These are phyloP conservation scores for Pichia californica DNA, from an alignment of 805 yeast species.

Conservation along the genomic window DNA sequence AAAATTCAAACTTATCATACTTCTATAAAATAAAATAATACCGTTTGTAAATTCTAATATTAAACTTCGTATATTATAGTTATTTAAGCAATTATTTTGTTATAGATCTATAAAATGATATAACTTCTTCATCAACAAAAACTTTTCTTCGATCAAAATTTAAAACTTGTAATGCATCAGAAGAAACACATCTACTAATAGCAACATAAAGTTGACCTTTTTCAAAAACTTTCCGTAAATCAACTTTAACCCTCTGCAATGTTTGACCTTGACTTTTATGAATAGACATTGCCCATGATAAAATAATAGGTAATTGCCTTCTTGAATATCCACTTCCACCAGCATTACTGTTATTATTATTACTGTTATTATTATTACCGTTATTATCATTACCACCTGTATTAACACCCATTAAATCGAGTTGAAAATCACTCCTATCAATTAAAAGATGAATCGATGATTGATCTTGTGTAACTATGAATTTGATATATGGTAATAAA, in stretches of 20 bases:
- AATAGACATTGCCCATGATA: conserved; percentile 80
- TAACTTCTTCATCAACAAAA: conserved; percentile 54
- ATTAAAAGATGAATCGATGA: conserved; percentile 25
- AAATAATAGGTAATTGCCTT: conserved; percentile 58
- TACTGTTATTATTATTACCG: too few species aligned
- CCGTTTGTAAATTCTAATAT: too few species aligned
- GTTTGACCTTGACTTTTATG: conserved; percentile 88
- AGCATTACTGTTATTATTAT: too few species aligned
- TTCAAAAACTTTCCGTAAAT: conserved; percentile 60
- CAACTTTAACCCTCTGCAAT: conserved; percentile 61
- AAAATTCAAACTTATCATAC: too few species aligned
- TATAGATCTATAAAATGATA: conserved; percentile 45
- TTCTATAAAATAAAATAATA: too few species aligned
- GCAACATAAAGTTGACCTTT: conserved; percentile 86
- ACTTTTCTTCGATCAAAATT: conserved; percentile 58
- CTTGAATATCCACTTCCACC: conserved; percentile 31
- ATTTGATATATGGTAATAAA: conserved; percentile 41
- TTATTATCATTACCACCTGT: too few species aligned
- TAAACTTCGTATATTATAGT: too few species aligned
- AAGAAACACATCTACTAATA: conserved; percentile 66
- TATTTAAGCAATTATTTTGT: too few species aligned
- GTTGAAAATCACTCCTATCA: conserved; percentile 31
- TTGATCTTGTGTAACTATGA: conserved; percentile 30
- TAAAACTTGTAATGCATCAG: conserved; percentile 55
- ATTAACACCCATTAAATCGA: conserved; percentile 14